Base-by-base conservation (phyloP, 495 filamentous ascomycete genomes). In the Talaromyces wortmannii region DNA sequence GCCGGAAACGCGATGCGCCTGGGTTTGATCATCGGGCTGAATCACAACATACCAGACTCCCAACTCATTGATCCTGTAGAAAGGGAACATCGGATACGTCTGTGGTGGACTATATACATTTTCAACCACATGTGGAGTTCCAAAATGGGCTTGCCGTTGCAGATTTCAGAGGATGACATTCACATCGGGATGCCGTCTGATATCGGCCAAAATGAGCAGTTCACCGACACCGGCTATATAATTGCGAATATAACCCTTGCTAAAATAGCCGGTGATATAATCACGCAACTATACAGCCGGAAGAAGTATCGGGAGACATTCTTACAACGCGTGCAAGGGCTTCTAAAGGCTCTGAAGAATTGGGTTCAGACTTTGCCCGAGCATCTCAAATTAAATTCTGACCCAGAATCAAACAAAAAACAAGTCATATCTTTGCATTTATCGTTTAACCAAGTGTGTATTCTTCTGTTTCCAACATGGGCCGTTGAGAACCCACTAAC, bases 51-150 rank as follows among this genome's bases (percentile, higher is more conserved):
- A 45, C 68, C 73, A 18, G 71, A 76, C 53, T 68, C 70, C n/a
- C 74, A 77, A 55, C 62, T 71, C 18, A 75, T 74, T 31, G 73
- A 75, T 47, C 67, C 71, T 0, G 67, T 71, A 0, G 70, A 73
- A 50, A 66, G 73, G 13, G 70, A 77, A 51, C 74, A 77, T 46
- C 73, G 74, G 7, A 64, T 76, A 30, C 61, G 70, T 40, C 70
- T 76, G 29, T 76, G 73, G 73, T 76, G 73, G 73, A 74, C 73
- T 17, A 72, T 75, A 45, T 77, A 77, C 57, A 73, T 73, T 32
- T 76, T 77, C 52, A 73, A 77, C 51, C 68, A 72, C 31, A 74
- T 75, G 69, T 76, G 71, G 72, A 70, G 68, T 15, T 74, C 72
- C 8, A 76, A 72, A 44, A 73, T 76, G 67, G 74, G 74, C 6